Evolutionary conservation across 2,329 filamentous ascomycete genomes (phyloP), one percentile per base, ranked within the genome.

Genomic region (Tolypocladium ovalisporum): DNA sequence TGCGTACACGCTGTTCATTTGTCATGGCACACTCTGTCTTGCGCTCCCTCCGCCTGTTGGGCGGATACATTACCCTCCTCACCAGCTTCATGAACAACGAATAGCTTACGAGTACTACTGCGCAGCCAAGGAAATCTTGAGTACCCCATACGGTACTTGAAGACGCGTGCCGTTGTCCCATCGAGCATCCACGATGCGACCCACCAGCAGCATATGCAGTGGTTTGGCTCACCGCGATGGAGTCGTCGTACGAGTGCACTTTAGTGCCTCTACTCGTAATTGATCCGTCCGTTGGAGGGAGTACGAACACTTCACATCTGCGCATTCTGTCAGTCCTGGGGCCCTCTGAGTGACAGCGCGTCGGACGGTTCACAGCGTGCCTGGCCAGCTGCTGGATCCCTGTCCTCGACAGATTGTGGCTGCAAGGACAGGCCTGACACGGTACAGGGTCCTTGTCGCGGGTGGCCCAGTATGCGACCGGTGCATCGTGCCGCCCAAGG

Each of bases 361-460:
- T 19, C 39, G 44, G 57, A 56, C 53, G 55, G 56, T 58, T 59
- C 59, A 62, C 60, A 57, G 53, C 54, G 55, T 58, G 56, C 56
- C 57, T 49, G 56, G 34, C 57, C 57, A 54, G 47, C 53, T 59
- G n/a, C 13, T 40, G 10, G 12, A 57, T 27, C 58, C 58, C 51
- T 61, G 58, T 57, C 49, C 55, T 49, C 42, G 37, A 15, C 49
- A 61, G 34, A 27, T 49, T 22, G 53, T 60, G 47, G 54, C 49
- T 58, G 58, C 58, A 57, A 56, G 55, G 39, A 34, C 47, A 52
- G 47, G 29, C 29, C 58, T 49, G 37, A 54, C 22, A 34, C 17
- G 17, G 13, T 36, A n/a, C 49, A 42, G 42, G 36, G 12, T 37
- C 56, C 44, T 12, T 44, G 58, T 32, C 54, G 51, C 15, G 52